Evolutionary conservation across 768 basidiomycete genomes (phyloP).

Genomic region (Hebeloma cylindrosporum): DNA sequence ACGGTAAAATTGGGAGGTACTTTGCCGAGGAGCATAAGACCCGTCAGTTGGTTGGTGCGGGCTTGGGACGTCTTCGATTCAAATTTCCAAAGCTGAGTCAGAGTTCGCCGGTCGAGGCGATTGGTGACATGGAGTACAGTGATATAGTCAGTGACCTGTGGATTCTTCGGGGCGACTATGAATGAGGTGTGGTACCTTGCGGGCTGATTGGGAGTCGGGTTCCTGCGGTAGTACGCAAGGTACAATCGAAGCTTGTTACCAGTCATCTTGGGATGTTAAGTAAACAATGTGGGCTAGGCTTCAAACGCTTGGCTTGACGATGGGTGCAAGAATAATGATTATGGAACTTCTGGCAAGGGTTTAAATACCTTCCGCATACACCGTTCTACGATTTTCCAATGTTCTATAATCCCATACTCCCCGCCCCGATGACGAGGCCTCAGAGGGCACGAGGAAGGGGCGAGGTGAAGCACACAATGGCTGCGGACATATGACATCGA

Average conservation of each 20-base stretch:
- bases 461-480: no score
- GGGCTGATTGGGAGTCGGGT: neutral
- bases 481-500: no score
- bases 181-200: slow-evolving; percentile 5
- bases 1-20: neutral
- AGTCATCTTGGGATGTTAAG: no score
- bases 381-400: no score
- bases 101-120: neutral
- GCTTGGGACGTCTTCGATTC: neutral
- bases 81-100: slow-evolving; percentile 1
- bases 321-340: no score
- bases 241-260: slow-evolving; percentile 6
- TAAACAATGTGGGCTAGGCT: no score
- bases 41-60: neutral
- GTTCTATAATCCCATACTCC: no score
- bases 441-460: no score
- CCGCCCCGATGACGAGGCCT: no score
- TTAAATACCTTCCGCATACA: no score
- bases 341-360: no score
- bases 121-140: slow-evolving; percentile 1
- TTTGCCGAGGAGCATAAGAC: slow-evolving; percentile 7
- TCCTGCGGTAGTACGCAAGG: slow-evolving; percentile 6
- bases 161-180: neutral
- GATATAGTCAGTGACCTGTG: neutral
- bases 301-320: no score